Percentiles rank a stretch among this genome's conserved stretches.
These are phyloP conservation scores for Aspergillus asperescens DNA, from an alignment of 495 filamentous ascomycete species.

Conservation along the genomic window DNA sequence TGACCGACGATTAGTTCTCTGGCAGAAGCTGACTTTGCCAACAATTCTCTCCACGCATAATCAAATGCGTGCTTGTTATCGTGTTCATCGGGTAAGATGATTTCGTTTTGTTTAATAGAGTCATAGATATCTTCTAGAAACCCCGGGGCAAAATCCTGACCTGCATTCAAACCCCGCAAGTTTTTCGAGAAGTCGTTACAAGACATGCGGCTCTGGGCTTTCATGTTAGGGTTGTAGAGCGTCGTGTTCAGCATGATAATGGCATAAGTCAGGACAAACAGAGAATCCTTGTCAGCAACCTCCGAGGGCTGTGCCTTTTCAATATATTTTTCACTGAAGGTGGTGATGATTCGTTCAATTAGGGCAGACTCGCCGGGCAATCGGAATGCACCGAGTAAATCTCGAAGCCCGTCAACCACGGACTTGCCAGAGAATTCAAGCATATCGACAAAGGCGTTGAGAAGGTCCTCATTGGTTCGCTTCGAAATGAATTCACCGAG, in stretches of 20 bases:
- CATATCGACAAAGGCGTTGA: slow-evolving; percentile 75
- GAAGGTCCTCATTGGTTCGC: slow-evolving; percentile 70
- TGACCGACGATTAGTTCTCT: slow-evolving; percentile 72
- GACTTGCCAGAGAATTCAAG: slow-evolving; percentile 84
- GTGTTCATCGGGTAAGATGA: slow-evolving; percentile 95
- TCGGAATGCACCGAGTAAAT: slow-evolving; percentile 87
- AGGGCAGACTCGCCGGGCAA: slow-evolving; percentile 87
- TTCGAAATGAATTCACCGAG: slow-evolving; percentile 93
- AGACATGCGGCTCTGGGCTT: slow-evolving; percentile 74
- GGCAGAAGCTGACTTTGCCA: slow-evolving; percentile 75
- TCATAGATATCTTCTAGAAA: slow-evolving; percentile 87
- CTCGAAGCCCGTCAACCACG: slow-evolving; percentile 83
- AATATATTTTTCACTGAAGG: slow-evolving; percentile 83
- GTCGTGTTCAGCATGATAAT: slow-evolving; percentile 97
- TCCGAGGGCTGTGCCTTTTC: slow-evolving; percentile 62
- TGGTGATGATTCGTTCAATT: slow-evolving; percentile 87
- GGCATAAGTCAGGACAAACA: slow-evolving; percentile 87
- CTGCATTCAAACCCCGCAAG: slow-evolving; percentile 79
- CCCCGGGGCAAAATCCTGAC: slow-evolving; percentile 75
- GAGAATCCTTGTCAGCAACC: slow-evolving; percentile 83
- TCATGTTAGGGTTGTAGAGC: slow-evolving; percentile 89
- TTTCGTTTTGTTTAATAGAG: slow-evolving; percentile 86
- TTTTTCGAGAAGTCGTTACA: slow-evolving; percentile 77
- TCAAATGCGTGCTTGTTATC: slow-evolving; percentile 95
- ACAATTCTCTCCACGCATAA: slow-evolving; percentile 91